Evolutionary conservation across 257 asterid species (phyloP).

Genomic region (Lithospermum erythrorhizon): DNA sequence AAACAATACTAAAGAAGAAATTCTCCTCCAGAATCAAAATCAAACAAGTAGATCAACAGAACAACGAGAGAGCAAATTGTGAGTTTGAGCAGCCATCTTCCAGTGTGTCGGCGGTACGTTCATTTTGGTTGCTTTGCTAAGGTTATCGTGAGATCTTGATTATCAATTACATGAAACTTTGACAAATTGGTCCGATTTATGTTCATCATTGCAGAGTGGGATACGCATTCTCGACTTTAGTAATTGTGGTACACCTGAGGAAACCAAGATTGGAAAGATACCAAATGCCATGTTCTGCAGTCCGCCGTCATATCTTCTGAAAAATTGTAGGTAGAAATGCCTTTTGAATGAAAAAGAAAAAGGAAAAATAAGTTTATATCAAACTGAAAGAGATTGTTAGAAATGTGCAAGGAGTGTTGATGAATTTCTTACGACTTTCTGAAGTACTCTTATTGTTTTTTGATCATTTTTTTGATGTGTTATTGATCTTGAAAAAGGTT

Average conservation of each 20-base stretch:
- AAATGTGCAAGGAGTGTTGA: not conserved
- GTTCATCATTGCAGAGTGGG: slow-evolving; percentile 40
- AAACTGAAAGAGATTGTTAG: too few relatives aligned
- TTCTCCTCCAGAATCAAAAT: slow-evolving; percentile 18
- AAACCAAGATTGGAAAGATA: slow-evolving; percentile 31
- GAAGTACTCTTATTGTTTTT: not conserved
- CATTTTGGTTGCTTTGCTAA: slow-evolving; percentile 2
- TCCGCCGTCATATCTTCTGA: slow-evolving; percentile 66
- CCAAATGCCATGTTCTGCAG: slow-evolving; percentile 34
- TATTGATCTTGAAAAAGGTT: too few relatives aligned
- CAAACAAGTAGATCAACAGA: slow-evolving; percentile 28
- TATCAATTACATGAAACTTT: not conserved
- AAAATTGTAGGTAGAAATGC: slow-evolving; percentile 45
- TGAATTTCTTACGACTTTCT: not conserved
- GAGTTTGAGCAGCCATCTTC: slow-evolving; percentile 26
- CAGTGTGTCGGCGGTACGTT: slow-evolving; percentile 52
- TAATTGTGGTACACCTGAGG: slow-evolving; percentile 67
- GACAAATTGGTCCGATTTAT: not conserved
- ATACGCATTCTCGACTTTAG: slow-evolving; percentile 76
- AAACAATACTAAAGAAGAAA: slow-evolving; percentile 51
- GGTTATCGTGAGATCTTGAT: not conserved
- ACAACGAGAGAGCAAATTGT: slow-evolving; percentile 15
- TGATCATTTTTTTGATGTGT: too few relatives aligned
- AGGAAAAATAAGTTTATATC: not conserved
- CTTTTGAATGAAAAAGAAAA: not conserved